Evolutionary conservation across 805 yeast genomes (phyloP), one percentile per base, ranked within the genome.

Genomic region (Clavispora phyllophila): DNA sequence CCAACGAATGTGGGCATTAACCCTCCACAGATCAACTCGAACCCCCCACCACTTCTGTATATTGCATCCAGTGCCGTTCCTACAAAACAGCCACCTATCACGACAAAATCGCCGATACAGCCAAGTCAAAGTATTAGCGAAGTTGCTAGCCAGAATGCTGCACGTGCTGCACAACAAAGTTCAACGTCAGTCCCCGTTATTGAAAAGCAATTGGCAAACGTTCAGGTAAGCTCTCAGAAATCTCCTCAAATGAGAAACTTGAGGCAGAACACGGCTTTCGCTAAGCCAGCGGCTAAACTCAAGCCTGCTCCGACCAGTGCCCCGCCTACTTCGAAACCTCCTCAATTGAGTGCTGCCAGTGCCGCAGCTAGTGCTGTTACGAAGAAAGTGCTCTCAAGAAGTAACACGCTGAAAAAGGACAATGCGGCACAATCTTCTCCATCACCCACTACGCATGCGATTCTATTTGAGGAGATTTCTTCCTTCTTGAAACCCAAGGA

Each of bases 391-490:
- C 6, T 24, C 3, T 9, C 31, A 3, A 13, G 14, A n/a, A 19
- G 40, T 15, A 3, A 13, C 5, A n/a, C 26, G 10, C 20, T 19
- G 24, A 23, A n/a, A 7, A 33, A 33, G 12, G 36, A 19, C 5
- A 19, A 3, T 6, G 1, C 17, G 1, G 12, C 12, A 4, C 20
- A 4, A 10, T 9, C 33, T 4, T 10, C 20, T 5, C 33, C 20
- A 9, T 29, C 33, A 2, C 19, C 33, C 3, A 9, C 33, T 9
- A 4, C 15, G 19, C 23, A 48, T 14, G 34, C 41, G 9, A 60
- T 69, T 26, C 61, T 57, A 23, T 58, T 69, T 41, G 58, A 54
- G 23, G 74, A 68, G 34, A 54, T 70, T 10, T 60, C 68, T 2
- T 50, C 51, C 1, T 48, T 70, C 12, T 51, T 70, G 22, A 48